Evolutionary conservation across 805 yeast genomes (phyloP), one percentile per base, ranked within the genome.

Genomic region (Pichia kluyveri): DNA sequence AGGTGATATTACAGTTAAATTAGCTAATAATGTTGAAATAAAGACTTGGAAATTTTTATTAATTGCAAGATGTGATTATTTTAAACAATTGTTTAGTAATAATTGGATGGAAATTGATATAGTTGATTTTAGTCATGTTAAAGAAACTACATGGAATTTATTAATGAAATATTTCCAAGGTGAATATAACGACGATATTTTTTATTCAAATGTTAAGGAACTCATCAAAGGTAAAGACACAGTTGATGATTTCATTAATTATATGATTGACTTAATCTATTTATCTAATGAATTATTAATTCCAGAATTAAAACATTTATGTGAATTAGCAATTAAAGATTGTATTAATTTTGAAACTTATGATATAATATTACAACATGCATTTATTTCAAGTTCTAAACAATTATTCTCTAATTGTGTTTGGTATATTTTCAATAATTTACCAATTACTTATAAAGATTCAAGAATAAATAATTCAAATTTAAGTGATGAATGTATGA

Each of bases 391-490:
- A 42, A 62, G 72, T 19, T 84, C 88, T 8, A 60, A 64, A 12
- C 76, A 81, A 53, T 61, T 89, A 37, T 70, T 79, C 51, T 70
- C 72, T 44, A 75, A 77, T 46, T 78, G 95, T 58, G 66, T 82
- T 27, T 81, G 87, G 82, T 84, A 76, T 54, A 69, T 86, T 12
- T 79, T 76, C 54, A 72, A 76, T 53, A 86, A 87, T 59, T 65
- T 85, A 47, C 88, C 81, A 31, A 58, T 78, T 4, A 56, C 86
- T 15, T 65, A 88, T 34, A 74, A 79, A 46, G 82, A 80, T 40
- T 27, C 36, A 23, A 63, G 65, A 1, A 69, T 70, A 4, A 41
- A 40, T 27, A 28, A 41, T 4, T 47, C 26, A 28, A n/a, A 34
- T 8, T 18, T 52, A 2, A 50, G 45, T 17, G 41, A 41, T 12